Evolutionary conservation across 345 rosid species (phyloP).

Genomic region (Syzygium aqueum): DNA sequence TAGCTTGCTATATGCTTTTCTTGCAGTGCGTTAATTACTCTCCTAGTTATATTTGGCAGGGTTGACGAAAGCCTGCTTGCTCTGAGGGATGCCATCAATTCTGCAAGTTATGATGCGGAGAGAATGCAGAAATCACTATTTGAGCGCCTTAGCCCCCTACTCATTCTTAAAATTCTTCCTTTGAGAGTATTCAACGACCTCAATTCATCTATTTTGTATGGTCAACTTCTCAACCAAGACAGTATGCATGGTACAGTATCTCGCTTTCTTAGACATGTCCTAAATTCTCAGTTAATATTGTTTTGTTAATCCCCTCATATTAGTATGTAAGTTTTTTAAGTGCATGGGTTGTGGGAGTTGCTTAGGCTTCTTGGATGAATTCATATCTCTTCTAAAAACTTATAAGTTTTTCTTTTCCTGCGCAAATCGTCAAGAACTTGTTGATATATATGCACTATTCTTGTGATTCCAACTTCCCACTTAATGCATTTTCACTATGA

Average conservation of each 20-base stretch:
- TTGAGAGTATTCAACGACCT: slow-evolving; percentile 61
- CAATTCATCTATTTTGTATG: slow-evolving; percentile 41
- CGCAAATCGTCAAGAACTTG: neutral
- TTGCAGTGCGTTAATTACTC: neutral
- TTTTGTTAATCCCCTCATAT: neutral
- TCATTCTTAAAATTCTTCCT: slow-evolving; percentile 77
- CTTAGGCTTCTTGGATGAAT: neutral
- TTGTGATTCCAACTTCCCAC: neutral
- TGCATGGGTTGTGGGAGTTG: neutral
- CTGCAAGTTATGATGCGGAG: slow-evolving; percentile 16
- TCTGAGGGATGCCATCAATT: slow-evolving; percentile 22
- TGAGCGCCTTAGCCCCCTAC: slow-evolving; percentile 81
- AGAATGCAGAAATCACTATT: slow-evolving; percentile 43
- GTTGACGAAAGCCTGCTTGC: slow-evolving; percentile 25
- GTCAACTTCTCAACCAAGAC: slow-evolving; percentile 33
- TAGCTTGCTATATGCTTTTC: neutral
- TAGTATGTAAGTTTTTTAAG: neutral
- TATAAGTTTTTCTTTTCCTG: neutral
- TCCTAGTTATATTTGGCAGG: slow-evolving; percentile 10
- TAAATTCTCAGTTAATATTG: neutral
- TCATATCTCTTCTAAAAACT: neutral
- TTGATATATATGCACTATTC: neutral
- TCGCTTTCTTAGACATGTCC: neutral
- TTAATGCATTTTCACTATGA: neutral
- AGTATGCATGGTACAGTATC: slow-evolving; percentile 28